A percentile compares a stretch with the other conserved stretches of the same genome.
Evolutionary conservation across 2,329 filamentous ascomycete species (phyloP).

Genomic region (Aspergillus amoenus): DNA sequence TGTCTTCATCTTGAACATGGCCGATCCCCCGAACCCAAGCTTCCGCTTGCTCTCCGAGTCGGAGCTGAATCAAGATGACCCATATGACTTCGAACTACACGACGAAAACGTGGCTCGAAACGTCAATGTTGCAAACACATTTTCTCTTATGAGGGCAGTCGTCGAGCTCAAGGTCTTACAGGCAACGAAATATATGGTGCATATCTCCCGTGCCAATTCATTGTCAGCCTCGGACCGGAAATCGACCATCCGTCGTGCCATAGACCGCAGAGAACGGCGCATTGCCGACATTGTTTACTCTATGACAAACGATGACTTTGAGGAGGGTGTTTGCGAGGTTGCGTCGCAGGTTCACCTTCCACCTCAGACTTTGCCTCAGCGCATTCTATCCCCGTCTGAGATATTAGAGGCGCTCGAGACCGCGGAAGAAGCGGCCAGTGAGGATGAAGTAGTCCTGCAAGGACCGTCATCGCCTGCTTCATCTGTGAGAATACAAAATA

Average conservation of each 20-base stretch:
- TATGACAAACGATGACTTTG: conserved; percentile 7
- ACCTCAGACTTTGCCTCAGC: background rate
- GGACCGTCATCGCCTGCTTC: background rate
- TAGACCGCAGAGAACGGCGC: conserved; percentile 23
- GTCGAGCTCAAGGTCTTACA: conserved; percentile 28
- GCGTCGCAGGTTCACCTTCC: background rate
- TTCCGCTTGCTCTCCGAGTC: background rate
- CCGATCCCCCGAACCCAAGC: background rate
- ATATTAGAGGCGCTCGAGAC: background rate
- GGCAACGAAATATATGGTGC: conserved; percentile 18
- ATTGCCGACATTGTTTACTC: conserved; percentile 22
- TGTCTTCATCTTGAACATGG: background rate
- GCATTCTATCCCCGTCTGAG: background rate
- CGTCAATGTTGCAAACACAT: conserved; percentile 10
- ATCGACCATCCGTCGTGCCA: conserved; percentile 15
- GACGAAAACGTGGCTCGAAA: background rate
- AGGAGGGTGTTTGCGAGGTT: background rate
- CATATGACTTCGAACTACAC: background rate
- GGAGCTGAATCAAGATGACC: background rate
- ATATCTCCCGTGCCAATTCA: conserved; percentile 4
- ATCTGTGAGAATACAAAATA: background rate
- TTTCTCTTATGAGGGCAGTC: conserved; percentile 22
- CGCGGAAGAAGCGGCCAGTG: background rate
- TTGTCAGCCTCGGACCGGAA: background rate
- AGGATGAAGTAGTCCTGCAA: background rate